phyloP scores from a whole-genome alignment of 2,329 filamentous ascomycete genomes.

The Immersiporthe knoxdaviesiana region DNA sequence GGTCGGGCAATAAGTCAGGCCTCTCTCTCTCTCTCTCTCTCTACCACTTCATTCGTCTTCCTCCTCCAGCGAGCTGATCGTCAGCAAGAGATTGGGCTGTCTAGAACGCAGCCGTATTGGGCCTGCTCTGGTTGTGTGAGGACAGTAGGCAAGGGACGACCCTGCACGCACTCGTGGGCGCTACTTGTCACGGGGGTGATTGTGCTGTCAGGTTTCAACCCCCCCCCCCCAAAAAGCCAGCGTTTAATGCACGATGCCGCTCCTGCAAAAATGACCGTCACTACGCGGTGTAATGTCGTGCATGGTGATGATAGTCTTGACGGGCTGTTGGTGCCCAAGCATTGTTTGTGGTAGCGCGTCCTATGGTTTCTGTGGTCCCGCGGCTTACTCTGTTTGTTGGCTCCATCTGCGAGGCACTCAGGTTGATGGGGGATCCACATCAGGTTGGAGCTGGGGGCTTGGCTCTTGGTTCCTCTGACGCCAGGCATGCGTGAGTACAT shows the following conservation, averaged over 20 bases:
- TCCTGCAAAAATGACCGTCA: conserved; percentile 28
- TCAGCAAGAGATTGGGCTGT: conserved; percentile 24
- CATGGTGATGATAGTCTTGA: conserved; percentile 20
- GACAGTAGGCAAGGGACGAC: conserved; percentile 17
- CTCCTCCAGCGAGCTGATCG: background rate
- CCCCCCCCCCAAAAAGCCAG: no score
- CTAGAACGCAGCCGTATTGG: conserved; percentile 16
- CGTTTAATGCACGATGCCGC: conserved; percentile 27
- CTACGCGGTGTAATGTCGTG: conserved; percentile 22
- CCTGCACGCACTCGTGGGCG: conserved; percentile 14
- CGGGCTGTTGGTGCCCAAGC: conserved; percentile 28
- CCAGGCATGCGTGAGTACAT: background rate
- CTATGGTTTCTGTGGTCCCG: background rate
- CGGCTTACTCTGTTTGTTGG: conserved; percentile 18
- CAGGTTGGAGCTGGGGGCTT: background rate
- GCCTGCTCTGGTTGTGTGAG: conserved; percentile 12
- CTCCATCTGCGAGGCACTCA: conserved; percentile 12
- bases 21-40: conserved; percentile 4
- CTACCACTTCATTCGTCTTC: conserved; percentile 18
- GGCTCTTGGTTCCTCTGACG: background rate
- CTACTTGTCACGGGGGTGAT: conserved; percentile 15
- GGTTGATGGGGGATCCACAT: background rate
- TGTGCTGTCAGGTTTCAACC: conserved; percentile 24
- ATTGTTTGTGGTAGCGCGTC: conserved; percentile 20
- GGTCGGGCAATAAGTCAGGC: conserved; percentile 16